phyloP scores from a whole-genome alignment of 2,329 filamentous ascomycete species.

The Podosphaera fusca region DNA sequence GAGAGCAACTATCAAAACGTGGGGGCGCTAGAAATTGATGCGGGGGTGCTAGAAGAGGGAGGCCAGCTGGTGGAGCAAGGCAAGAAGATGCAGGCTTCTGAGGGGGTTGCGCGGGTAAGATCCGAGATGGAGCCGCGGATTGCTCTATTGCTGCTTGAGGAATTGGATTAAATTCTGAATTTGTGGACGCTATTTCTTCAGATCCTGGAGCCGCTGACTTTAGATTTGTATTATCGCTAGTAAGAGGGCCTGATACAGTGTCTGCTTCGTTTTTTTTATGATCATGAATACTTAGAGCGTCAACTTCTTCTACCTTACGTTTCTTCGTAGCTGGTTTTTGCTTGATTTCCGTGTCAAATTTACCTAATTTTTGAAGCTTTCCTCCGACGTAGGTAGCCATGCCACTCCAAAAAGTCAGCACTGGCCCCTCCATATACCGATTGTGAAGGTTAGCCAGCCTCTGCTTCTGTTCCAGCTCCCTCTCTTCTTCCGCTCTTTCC shows the following conservation, averaged over 20 bases:
- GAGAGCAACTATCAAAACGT: constrained; percentile 12
- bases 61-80: constrained; percentile 9
- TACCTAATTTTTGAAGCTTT: constrained; percentile 48
- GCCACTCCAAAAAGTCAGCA: constrained; percentile 88
- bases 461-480: constrained; percentile 60
- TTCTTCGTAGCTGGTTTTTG: constrained; percentile 23
- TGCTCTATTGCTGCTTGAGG: neutral
- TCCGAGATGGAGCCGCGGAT: constrained; percentile 1
- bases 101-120: too few relatives aligned
- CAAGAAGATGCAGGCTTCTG: constrained; percentile 5
- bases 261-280: neutral
- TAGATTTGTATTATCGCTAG: neutral
- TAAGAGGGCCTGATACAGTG: neutral
- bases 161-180: neutral
- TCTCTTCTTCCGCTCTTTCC: constrained; percentile 78
- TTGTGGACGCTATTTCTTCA: neutral
- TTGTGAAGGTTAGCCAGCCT: constrained; percentile 76
- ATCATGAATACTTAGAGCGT: constrained; percentile 3
- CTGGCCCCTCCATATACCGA: constrained; percentile 65
- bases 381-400: constrained; percentile 60
- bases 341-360: constrained; percentile 35
- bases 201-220: neutral
- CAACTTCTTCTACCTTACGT: constrained; percentile 32
- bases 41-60: constrained; percentile 7
- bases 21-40: constrained; percentile 4